These are phyloP conservation scores for Penicillium coffeae DNA, from an alignment of 495 filamentous ascomycete genomes.

Conservation along the genomic window DNA sequence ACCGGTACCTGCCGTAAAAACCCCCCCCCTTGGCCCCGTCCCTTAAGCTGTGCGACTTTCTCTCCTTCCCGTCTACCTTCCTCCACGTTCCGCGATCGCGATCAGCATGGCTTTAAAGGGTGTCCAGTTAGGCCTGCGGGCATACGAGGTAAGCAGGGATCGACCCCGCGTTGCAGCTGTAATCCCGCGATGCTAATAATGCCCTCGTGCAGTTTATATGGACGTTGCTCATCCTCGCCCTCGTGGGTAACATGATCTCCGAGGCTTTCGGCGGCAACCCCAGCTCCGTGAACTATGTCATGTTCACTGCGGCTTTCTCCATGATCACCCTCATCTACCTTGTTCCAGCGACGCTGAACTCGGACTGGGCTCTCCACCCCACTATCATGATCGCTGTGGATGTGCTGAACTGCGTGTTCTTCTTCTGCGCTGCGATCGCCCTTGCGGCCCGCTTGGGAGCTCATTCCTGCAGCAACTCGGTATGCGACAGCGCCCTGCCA, in stretches of 20 bases:
- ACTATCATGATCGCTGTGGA: slow-evolving; percentile 56
- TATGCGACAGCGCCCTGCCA: slow-evolving; percentile 32
- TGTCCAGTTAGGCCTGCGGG: slow-evolving; percentile 34
- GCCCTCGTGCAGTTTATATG: slow-evolving; percentile 52
- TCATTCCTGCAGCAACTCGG: slow-evolving; percentile 60
- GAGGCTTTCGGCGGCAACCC: slow-evolving; percentile 53
- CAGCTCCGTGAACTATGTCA: slow-evolving; percentile 55
- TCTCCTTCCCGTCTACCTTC: not conserved
- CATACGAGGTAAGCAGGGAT: slow-evolving; percentile 34
- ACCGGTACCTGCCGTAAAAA: not conserved
- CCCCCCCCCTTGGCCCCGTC: slow-evolving; percentile 1
- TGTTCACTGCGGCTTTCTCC: slow-evolving; percentile 62
- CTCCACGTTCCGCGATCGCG: not conserved
- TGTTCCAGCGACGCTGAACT: slow-evolving; percentile 49
- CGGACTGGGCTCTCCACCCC: slow-evolving; percentile 47
- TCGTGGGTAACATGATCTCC: slow-evolving; percentile 66
- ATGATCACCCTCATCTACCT: slow-evolving; percentile 63
- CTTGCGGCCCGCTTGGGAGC: slow-evolving; percentile 54
- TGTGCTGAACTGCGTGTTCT: slow-evolving; percentile 59
- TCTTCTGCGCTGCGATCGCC: slow-evolving; percentile 62
- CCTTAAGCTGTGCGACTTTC: not conserved
- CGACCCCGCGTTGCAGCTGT: too few species aligned
- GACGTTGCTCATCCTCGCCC: slow-evolving; percentile 62
- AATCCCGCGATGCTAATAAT: too few species aligned
- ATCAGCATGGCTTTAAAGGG: slow-evolving; percentile 27